Percentiles rank a stretch among this genome's conserved stretches.
Conservation (phyloP, 768 basidiomycete species). For the Hygrophorus pudorinus region DNA sequence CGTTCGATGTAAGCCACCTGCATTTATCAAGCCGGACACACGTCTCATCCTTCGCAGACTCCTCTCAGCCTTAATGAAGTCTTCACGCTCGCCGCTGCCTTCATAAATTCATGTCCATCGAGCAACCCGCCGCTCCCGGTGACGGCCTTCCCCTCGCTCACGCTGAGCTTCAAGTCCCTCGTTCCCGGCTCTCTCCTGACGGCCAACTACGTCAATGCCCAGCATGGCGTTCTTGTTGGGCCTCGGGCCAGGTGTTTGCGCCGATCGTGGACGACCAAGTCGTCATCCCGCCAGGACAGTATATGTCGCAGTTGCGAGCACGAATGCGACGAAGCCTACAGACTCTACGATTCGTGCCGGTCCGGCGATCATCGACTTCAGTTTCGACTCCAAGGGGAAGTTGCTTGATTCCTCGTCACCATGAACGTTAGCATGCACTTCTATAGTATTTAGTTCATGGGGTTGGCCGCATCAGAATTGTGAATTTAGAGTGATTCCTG, state of each 20-base stretch:
- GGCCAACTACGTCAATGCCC: constrained; percentile 15
- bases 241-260: constrained; percentile 21
- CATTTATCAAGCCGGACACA: neutral
- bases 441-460: too few relatives aligned
- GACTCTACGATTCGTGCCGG: constrained; percentile 34
- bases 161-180: constrained; percentile 14
- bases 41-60: constrained; percentile 10
- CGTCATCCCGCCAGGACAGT: constrained; percentile 21
- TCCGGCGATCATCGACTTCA: constrained; percentile 21
- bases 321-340: constrained; percentile 17
- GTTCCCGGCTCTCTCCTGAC: constrained; percentile 18
- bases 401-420: too few relatives aligned
- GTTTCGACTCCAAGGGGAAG: too few relatives aligned
- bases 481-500: too few relatives aligned
- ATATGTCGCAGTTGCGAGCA: constrained; percentile 26
- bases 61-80: constrained; percentile 32
- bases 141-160: constrained; percentile 36
- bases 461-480: too few relatives aligned
- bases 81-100: constrained; percentile 33
- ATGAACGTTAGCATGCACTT: too few relatives aligned
- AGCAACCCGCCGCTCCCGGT: constrained; percentile 40
- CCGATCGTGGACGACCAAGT: constrained; percentile 17
- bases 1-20: constrained; percentile 27
- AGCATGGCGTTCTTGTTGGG: constrained; percentile 25
- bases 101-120: constrained; percentile 40